Conservation (phyloP, 148 eudicot genomes). For the Rhododendron henanense region DNA sequence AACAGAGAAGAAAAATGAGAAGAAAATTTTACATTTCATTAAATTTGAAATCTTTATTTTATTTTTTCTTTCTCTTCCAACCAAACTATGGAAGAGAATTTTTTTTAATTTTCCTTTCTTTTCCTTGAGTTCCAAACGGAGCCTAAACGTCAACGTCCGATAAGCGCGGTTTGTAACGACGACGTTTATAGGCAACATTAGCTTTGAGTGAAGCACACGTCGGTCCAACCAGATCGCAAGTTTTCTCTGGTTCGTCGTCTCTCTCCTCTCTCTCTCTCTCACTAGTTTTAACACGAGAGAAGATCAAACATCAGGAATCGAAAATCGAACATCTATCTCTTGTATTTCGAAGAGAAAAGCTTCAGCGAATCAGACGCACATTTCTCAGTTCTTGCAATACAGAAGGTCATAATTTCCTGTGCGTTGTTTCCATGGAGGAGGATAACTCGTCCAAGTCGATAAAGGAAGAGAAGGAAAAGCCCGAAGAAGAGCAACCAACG, state of each 20-base stretch:
- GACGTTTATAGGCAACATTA: neutral
- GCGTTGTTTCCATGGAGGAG: conserved; percentile 26
- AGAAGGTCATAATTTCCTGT: neutral
- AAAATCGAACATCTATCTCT: neutral
- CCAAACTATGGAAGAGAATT: too few species aligned
- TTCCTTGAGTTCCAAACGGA: too few species aligned
- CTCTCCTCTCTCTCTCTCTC: neutral
- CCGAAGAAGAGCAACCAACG: conserved; percentile 16
- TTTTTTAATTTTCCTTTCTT: too few species aligned
- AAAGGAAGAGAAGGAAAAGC: conserved; percentile 17
- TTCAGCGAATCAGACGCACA: neutral
- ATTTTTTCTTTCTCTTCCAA: too few species aligned
- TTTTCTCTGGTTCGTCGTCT: neutral
- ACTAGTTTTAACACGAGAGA: neutral
- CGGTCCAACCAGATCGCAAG: neutral
- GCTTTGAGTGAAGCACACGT: neutral
- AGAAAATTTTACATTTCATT: too few species aligned
- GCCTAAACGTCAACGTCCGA: neutral
- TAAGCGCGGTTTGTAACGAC: neutral
- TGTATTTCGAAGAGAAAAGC: neutral
- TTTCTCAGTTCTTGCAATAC: neutral
- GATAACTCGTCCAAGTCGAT: conserved; percentile 15
- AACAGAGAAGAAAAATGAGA: too few species aligned
- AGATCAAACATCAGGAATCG: neutral
- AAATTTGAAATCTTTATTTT: too few species aligned